Evolutionary conservation across 345 rosid species (phyloP).

Genomic region (Arabis hirsuta): DNA sequence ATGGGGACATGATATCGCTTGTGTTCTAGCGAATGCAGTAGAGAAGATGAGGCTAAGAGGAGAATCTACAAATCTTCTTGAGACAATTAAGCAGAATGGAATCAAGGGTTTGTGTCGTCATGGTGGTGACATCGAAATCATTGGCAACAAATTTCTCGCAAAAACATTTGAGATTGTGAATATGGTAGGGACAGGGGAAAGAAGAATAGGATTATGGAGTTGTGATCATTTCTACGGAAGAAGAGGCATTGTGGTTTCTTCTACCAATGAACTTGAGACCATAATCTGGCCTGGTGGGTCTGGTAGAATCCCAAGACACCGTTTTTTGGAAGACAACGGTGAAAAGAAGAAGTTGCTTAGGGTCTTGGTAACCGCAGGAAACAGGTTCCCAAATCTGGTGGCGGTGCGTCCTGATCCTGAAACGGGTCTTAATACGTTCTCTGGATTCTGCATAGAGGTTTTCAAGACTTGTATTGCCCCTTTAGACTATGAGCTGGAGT

Average conservation of each 20-base stretch:
- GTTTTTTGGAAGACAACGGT: too few relatives aligned
- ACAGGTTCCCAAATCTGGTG: conserved; percentile 37
- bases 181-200: conserved; percentile 27
- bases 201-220: conserved; percentile 43
- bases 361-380: too few relatives aligned
- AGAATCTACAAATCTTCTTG: too few relatives aligned
- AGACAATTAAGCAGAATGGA: too few relatives aligned
- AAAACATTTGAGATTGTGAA: conserved; percentile 41
- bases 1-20: too few relatives aligned
- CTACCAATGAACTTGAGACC: too few relatives aligned
- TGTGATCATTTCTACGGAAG: conserved; percentile 1
- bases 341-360: too few relatives aligned
- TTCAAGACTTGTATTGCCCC: conserved; percentile 41
- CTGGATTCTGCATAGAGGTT: conserved; percentile 51
- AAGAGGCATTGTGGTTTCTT: background rate
- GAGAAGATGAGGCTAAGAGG: too few relatives aligned
- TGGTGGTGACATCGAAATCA: conserved; percentile 40
- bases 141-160: conserved; percentile 19
- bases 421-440: conserved; percentile 16
- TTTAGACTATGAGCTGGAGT: conserved; percentile 37
- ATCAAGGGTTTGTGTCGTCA: too few relatives aligned
- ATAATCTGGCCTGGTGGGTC: too few relatives aligned
- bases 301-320: too few relatives aligned
- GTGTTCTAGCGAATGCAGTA: too few relatives aligned
- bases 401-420: conserved; percentile 24